Conservation (phyloP, 345 rosid species). For the Tarenaya hassleriana region DNA sequence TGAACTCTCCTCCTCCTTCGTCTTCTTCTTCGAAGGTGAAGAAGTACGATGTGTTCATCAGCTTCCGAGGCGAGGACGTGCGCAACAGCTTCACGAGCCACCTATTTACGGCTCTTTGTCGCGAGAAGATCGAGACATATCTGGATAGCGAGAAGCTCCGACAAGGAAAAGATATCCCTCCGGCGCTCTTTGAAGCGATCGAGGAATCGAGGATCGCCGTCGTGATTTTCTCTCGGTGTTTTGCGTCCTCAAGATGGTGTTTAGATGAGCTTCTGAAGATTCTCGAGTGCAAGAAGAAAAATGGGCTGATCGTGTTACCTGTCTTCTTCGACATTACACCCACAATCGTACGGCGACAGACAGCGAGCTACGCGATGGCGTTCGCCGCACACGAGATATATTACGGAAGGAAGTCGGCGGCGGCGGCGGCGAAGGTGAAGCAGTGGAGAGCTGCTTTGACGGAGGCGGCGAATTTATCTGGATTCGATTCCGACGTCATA, state of each 20-base stretch:
- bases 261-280: constrained; percentile 18
- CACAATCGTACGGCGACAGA: constrained; percentile 5
- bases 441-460: constrained; percentile 19
- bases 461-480: neutral
- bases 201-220: constrained; percentile 11
- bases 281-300: neutral
- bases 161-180: constrained; percentile 1
- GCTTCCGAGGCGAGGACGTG: constrained; percentile 14
- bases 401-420: neutral
- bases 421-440: neutral
- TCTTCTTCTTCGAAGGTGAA: too few species aligned
- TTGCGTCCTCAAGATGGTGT: constrained; percentile 21
- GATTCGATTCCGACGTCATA: neutral
- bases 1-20: too few species aligned
- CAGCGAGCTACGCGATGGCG: constrained; percentile 12
- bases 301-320: constrained; percentile 5
- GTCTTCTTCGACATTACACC: constrained; percentile 18
- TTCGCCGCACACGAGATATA: neutral
- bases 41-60: constrained; percentile 19
- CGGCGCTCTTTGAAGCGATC: constrained; percentile 2
- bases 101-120: neutral
- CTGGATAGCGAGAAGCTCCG: constrained; percentile 4
- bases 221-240: constrained; percentile 10
- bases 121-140: neutral
- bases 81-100: constrained; percentile 12